Percentiles rank a stretch among this genome's conserved stretches.
Conservation (phyloP, 345 rosid species). For the Linum trigynum region DNA sequence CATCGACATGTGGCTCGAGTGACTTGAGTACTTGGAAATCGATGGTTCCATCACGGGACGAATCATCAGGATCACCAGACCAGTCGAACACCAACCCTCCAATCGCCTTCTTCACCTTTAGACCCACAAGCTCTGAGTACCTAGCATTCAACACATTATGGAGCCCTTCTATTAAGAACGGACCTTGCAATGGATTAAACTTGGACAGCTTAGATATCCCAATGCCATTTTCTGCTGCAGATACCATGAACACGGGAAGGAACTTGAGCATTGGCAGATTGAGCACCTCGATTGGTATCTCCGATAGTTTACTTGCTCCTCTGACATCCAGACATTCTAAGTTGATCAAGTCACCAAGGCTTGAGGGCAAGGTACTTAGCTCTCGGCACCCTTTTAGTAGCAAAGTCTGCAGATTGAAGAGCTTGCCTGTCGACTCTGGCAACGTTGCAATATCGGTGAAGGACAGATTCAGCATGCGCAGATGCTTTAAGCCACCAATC, state of each 20-base stretch:
- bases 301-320: background rate
- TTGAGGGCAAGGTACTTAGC: background rate
- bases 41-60: too few species aligned
- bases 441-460: background rate
- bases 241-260: background rate
- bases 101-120: background rate
- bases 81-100: background rate
- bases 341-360: background rate
- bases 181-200: background rate
- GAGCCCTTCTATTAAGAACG: background rate
- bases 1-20: too few species aligned
- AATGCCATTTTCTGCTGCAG: background rate
- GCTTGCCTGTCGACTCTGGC: background rate
- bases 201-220: background rate
- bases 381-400: background rate
- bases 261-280: background rate
- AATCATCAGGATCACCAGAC: background rate
- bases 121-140: background rate
- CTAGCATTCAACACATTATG: constrained; percentile 6
- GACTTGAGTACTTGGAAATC: too few species aligned
- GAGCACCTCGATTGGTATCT: background rate
- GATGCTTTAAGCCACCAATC: background rate
- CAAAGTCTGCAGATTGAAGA: constrained; percentile 2
- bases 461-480: constrained; percentile 1
- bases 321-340: background rate